A percentile compares a stretch with the other conserved stretches of the same genome.
phyloP scores from a whole-genome alignment of 768 basidiomycete genomes.

The Coprinellus micaceus region DNA sequence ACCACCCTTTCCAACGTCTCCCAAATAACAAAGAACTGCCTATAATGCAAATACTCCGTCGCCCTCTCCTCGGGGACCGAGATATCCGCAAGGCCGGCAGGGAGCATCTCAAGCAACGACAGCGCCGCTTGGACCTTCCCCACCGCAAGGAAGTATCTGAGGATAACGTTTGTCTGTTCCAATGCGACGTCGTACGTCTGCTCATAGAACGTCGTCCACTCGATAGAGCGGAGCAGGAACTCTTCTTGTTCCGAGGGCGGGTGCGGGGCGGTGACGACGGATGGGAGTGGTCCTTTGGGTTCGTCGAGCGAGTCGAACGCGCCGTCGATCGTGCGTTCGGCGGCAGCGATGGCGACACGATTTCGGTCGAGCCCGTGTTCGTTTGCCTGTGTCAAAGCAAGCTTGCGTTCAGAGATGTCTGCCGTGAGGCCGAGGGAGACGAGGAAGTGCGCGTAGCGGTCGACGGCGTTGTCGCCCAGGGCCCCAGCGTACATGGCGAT shows the following conservation, averaged over 20 bases:
- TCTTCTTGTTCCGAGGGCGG: conserved; percentile 55
- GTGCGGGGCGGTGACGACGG: conserved; percentile 53
- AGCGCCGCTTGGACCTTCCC: conserved; percentile 72
- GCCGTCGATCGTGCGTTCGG: conserved; percentile 71
- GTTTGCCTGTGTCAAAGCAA: conserved; percentile 69
- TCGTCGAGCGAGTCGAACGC: conserved; percentile 61
- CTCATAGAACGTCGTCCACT: conserved; percentile 85
- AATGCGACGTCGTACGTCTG: conserved; percentile 75
- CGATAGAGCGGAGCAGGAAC: conserved; percentile 79
- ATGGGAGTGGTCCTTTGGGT: conserved; percentile 56
- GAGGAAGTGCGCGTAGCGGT: conserved; percentile 89
- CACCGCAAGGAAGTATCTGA: conserved; percentile 83
- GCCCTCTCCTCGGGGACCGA: conserved; percentile 67
- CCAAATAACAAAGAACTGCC: conserved; percentile 78
- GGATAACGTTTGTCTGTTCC: conserved; percentile 81
- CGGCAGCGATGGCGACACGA: conserved; percentile 75
- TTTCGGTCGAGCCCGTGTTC: conserved; percentile 84
- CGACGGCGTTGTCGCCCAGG: conserved; percentile 85
- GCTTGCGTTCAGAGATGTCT: conserved; percentile 59
- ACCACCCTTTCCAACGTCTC: conserved; percentile 58
- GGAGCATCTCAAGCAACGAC: conserved; percentile 54
- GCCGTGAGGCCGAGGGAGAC: conserved; percentile 66
- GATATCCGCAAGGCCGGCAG: conserved; percentile 58
- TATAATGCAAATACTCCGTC: conserved; percentile 74
- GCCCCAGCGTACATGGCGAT: conserved; percentile 94